Percentiles rank a stretch among this genome's conserved stretches.
These are phyloP conservation scores for Ophiosphaerella korrae DNA, from an alignment of 2,329 filamentous ascomycete genomes.

Conservation along the genomic window DNA sequence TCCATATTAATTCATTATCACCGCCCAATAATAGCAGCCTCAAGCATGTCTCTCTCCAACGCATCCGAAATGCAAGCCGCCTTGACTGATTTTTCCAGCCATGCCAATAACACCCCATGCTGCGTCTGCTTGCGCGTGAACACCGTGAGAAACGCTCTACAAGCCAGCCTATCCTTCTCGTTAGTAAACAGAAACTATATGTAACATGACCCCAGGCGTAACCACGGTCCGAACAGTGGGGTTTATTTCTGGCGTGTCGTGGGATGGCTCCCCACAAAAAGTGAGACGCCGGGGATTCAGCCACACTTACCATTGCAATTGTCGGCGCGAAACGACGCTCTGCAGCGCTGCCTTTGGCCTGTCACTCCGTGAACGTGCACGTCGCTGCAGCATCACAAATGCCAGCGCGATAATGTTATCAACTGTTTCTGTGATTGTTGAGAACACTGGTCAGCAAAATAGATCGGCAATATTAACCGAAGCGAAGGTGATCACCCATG, in stretches of 20 bases:
- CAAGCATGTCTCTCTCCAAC: constrained; percentile 14
- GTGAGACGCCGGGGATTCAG: constrained; percentile 29
- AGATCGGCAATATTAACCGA: constrained; percentile 13
- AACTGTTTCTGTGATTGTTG: constrained; percentile 61
- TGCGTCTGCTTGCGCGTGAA: constrained; percentile 73
- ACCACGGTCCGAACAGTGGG: constrained; percentile 22
- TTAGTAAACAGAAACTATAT: constrained; percentile 15
- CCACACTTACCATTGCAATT: constrained; percentile 65
- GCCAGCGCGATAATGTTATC: constrained; percentile 68
- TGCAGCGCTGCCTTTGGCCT: constrained; percentile 30
- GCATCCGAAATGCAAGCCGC: constrained; percentile 39
- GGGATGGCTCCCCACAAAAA: constrained; percentile 18
- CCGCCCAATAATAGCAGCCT: constrained; percentile 9
- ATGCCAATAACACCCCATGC: constrained; percentile 67
- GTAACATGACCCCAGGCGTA: constrained; percentile 22
- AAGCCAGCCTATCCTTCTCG: constrained; percentile 62
- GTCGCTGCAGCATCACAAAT: constrained; percentile 66
- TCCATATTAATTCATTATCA: not conserved
- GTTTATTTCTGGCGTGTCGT: constrained; percentile 14
- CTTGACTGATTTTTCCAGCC: constrained; percentile 60
- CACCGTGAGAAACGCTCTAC: constrained; percentile 71
- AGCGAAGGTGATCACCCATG: constrained; percentile 19
- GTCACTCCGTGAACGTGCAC: constrained; percentile 48
- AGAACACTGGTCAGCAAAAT: constrained; percentile 21
- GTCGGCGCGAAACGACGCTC: constrained; percentile 62